Evolutionary conservation across 352 stramenopile genomes (phyloP), one percentile per base, ranked within the genome.

Genomic region (Phytophthora pluvialis): DNA sequence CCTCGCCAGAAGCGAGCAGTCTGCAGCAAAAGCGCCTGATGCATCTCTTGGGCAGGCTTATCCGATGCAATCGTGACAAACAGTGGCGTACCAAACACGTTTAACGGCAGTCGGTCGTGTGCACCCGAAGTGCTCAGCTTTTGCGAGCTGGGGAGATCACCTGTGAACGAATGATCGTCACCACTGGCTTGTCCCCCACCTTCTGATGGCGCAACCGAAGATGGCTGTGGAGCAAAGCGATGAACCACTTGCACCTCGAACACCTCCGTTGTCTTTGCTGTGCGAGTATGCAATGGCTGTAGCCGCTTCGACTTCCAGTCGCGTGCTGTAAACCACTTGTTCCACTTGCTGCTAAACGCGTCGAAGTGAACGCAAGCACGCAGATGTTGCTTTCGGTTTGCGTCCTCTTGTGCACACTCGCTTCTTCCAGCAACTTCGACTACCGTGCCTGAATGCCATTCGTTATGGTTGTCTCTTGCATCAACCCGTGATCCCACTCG

Each of bases 181-280:
- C 55, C 52, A 54, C 54, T 73, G n/a, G 62, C 47, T 40, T 75
- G 70, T 3, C 25, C n/a, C n/a, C n/a, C 53, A 1, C 13, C n/a
- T n/a, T 70, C 61, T 10, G 47, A 39, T 44, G n/a, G 5, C 16
- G 25, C 15, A 42, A 28, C 11, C 28, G 51, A 52, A 11, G 48
- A 54, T 16, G 62, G 51, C 15, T 46, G 55, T 0, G 50, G 63
- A 18, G 48, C 18, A 18, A 75, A 76, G 29, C 85, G 82, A 57
- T 91, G 82, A 1, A 91, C 78, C 12, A 93, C 82, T 72, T 93
- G 85, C 0, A 91, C 85, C 55, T 93, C 85, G 59, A 91, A 91
- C 3, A 93, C 82, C 47, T 91, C 81, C 3, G 73, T 81, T 26
- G 60, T 47, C 9, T 54, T 81, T 1, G 75, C 80, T 13, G 70